Base-by-base conservation (phyloP, 2,329 filamentous ascomycete species). In the Paecilomyces variotii region DNA sequence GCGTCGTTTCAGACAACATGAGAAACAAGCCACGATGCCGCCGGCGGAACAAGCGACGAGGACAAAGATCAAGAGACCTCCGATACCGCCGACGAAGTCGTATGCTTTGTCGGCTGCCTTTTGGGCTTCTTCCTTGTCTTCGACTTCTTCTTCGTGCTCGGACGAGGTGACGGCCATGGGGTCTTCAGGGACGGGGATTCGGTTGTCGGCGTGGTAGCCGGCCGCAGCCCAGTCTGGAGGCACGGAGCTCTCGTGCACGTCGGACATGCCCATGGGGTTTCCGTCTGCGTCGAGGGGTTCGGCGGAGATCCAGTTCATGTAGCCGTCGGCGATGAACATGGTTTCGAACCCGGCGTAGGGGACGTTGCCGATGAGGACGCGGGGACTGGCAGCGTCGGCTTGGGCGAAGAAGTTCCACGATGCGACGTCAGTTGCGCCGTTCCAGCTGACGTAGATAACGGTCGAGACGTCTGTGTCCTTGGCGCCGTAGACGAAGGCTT, bases 401-500 rank as follows among this genome's bases (percentile, higher is more conserved):
- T 70, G 64, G 14, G 61, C 71, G 50, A 68, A 69, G 56, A 74
- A 70, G 4, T 68, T 68, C 72, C 72, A 75, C 3, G 56, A 57
- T 1, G 56, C 59, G 7, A 75, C 68, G 10, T 74, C 71, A 1
- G 73, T 75, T 9, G 73, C 73, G 10, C 73, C 73, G 57, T 75
- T 63, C 61, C 57, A 63, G 53, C 58, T 69, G 35, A 75, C 68
- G 61, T 74, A 67, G 55, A 70, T 58, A 2, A 67, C 66, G 0
- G 69, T 74, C 4, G 65, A 64, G 39, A 69, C 57, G 10, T 69
- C 66, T 0, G 65, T 60, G 14, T 60, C 60, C 10, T 63, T 57
- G 2, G 67, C 67, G 3, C 72, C 72, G 25, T 63, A 66, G 1
- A 67, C 69, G 2, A 67, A 67, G 4, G 70, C 63, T 19, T 69